Conservation (phyloP, 805 yeast genomes). For the Starmerella stigmatis region DNA sequence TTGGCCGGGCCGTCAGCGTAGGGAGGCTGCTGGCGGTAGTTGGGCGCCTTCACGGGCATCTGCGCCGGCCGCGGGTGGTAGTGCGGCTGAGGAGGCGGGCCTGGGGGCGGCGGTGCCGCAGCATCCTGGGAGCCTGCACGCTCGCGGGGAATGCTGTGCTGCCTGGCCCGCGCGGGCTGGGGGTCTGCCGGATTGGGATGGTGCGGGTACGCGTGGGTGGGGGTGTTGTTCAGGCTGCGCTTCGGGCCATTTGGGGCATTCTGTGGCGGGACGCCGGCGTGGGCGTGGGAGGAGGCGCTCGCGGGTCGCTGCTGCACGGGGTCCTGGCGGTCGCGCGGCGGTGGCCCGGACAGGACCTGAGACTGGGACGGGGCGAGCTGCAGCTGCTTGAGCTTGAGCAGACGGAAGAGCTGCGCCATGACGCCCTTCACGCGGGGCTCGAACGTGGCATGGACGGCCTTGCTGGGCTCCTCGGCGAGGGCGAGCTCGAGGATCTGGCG, state of each 20-base stretch:
- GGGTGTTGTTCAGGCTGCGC: too few species aligned
- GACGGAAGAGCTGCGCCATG: slow-evolving; percentile 68
- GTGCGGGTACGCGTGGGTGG: too few species aligned
- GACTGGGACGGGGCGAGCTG: slow-evolving; percentile 3
- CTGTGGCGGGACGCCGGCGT: too few species aligned
- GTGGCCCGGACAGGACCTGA: background rate
- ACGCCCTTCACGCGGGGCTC: slow-evolving; percentile 79
- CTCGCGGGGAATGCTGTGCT: background rate
- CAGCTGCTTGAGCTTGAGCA: slow-evolving; percentile 42
- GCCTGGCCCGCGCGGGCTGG: too few species aligned
- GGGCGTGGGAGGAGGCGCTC: too few species aligned
- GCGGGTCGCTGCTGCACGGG: background rate
- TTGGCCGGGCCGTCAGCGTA: background rate
- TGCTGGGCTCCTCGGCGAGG: slow-evolving; percentile 72
- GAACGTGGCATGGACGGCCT: slow-evolving; percentile 65
- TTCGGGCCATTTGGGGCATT: too few species aligned
- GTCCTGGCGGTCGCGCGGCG: background rate
- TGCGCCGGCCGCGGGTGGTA: background rate
- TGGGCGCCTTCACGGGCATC: background rate
- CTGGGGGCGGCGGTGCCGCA: background rate
- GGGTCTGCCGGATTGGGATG: background rate
- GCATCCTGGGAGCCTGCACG: background rate
- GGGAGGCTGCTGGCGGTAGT: background rate
- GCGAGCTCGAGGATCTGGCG: slow-evolving; percentile 78
- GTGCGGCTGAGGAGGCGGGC: background rate